phyloP scores from a whole-genome alignment of 306 rosid genomes.

The Lathyrus sativus region DNA sequence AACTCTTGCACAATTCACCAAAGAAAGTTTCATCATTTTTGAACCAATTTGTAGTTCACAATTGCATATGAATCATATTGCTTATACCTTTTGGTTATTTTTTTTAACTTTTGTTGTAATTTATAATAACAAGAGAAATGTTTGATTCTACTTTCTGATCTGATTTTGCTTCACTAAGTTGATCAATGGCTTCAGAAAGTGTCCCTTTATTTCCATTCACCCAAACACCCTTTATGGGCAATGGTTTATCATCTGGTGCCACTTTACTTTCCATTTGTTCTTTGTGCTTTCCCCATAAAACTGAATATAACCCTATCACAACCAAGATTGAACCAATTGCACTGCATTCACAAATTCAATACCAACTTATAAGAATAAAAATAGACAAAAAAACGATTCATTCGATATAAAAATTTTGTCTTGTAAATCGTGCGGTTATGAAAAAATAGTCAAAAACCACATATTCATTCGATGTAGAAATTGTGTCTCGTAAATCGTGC shows the following conservation, averaged over 20 bases:
- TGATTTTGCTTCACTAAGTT: slow-evolving; percentile 17
- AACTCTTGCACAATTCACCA: background rate
- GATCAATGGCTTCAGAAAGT: slow-evolving; percentile 14
- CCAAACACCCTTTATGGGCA: slow-evolving; percentile 47
- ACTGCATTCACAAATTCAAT: slow-evolving; percentile 47
- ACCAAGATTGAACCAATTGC: slow-evolving; percentile 63
- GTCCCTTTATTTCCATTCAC: slow-evolving; percentile 32
- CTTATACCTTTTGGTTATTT: slow-evolving; percentile 17
- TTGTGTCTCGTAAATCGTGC: too few species aligned
- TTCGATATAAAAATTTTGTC: too few species aligned
- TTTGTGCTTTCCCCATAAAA: slow-evolving; percentile 88
- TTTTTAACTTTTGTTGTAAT: background rate
- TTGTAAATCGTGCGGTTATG: too few species aligned
- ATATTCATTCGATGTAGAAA: too few species aligned
- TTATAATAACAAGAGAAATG: slow-evolving; percentile 40
- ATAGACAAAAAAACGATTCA: background rate
- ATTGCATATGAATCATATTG: background rate
- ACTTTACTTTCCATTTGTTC: slow-evolving; percentile 50
- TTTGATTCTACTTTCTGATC: slow-evolving; percentile 29
- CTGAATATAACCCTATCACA: slow-evolving; percentile 71
- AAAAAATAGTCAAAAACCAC: background rate
- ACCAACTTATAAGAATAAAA: background rate
- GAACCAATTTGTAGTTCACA: background rate
- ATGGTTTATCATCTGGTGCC: slow-evolving; percentile 45
- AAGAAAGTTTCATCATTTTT: background rate